Evolutionary conservation across 1,139 yeast genomes (phyloP).

Genomic region (Yamadazyma sp.): DNA sequence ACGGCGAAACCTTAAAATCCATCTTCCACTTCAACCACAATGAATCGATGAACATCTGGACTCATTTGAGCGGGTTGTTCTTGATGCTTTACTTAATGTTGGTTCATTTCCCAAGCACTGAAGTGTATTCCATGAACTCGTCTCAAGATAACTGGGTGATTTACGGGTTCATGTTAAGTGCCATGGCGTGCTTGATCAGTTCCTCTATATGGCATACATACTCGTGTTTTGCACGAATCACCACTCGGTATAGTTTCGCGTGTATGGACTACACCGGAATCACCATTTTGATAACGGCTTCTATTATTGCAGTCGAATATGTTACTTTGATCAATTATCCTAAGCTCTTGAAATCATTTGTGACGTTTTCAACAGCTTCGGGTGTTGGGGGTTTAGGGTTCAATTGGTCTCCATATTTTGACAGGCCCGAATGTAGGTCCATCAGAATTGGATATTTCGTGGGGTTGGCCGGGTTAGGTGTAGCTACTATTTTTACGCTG

Average conservation of each 20-base stretch:
- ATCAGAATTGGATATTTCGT: conserved; percentile 82
- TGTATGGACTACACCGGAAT: conserved; percentile 96
- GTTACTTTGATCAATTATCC: conserved; percentile 70
- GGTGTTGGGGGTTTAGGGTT: conserved; percentile 74
- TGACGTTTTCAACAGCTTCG: conserved; percentile 60
- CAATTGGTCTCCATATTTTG: conserved; percentile 91
- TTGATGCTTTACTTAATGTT: conserved; percentile 57
- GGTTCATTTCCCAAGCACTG: conserved; percentile 61
- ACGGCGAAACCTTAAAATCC: conserved; percentile 56
- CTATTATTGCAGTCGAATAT: conserved; percentile 83
- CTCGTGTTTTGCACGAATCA: conserved; percentile 68
- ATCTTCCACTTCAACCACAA: conserved; percentile 68
- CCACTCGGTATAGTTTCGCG: conserved; percentile 72
- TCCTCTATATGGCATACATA: conserved; percentile 93
- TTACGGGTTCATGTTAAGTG: conserved; percentile 66
- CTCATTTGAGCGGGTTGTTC: conserved; percentile 74
- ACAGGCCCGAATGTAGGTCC: conserved; percentile 79
- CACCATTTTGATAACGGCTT: conserved; percentile 85
- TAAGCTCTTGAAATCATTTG: conserved; percentile 45
- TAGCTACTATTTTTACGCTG: conserved; percentile 60
- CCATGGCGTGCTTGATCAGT: conserved; percentile 72
- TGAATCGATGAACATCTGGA: conserved; percentile 93
- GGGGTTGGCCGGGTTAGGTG: conserved; percentile 76
- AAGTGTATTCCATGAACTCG: conserved; percentile 39
- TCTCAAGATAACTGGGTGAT: conserved; percentile 54